Conservation (phyloP, 2,329 filamentous ascomycete genomes). For the Lasiodiplodia citricola region DNA sequence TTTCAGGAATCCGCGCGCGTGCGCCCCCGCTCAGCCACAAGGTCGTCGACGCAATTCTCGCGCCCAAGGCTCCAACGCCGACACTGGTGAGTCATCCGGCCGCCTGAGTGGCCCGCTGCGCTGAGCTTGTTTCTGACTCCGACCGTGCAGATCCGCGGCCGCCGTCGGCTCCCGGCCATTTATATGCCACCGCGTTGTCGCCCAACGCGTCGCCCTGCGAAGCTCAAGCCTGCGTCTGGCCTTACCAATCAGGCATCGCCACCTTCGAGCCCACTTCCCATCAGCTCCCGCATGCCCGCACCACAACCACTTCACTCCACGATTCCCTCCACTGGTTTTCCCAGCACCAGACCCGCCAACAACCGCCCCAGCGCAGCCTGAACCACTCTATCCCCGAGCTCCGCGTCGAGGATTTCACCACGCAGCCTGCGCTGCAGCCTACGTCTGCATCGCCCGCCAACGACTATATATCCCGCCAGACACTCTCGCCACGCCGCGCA, state of each 20-base stretch:
- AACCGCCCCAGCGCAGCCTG: background rate
- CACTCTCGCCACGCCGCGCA: conserved; percentile 11
- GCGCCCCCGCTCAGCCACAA: conserved; percentile 15
- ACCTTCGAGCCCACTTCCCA: conserved; percentile 10
- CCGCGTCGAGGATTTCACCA: conserved; percentile 10
- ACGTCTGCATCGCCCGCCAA: conserved; percentile 1
- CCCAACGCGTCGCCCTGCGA: conserved; percentile 19
- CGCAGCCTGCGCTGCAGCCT: conserved; percentile 16
- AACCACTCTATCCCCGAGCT: background rate
- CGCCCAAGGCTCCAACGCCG: background rate
- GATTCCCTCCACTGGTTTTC: background rate
- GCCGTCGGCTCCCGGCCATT: conserved; percentile 15
- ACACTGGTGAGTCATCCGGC: conserved; percentile 11
- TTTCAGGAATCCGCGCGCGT: conserved; percentile 19
- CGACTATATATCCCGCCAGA: conserved; percentile 12
- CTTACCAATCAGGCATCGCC: conserved; percentile 24
- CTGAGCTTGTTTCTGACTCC: conserved; percentile 25
- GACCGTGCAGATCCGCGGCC: conserved; percentile 13
- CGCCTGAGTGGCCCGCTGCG: background rate
- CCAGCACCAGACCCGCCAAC: background rate
- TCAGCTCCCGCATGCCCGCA: background rate
- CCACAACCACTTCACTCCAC: background rate
- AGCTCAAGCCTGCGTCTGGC: conserved; percentile 17
- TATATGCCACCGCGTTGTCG: conserved; percentile 25
- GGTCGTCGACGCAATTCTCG: conserved; percentile 11